These are phyloP conservation scores for Neostapfia colusana DNA, from an alignment of 176 grass and related monocot genomes.

Conservation along the genomic window DNA sequence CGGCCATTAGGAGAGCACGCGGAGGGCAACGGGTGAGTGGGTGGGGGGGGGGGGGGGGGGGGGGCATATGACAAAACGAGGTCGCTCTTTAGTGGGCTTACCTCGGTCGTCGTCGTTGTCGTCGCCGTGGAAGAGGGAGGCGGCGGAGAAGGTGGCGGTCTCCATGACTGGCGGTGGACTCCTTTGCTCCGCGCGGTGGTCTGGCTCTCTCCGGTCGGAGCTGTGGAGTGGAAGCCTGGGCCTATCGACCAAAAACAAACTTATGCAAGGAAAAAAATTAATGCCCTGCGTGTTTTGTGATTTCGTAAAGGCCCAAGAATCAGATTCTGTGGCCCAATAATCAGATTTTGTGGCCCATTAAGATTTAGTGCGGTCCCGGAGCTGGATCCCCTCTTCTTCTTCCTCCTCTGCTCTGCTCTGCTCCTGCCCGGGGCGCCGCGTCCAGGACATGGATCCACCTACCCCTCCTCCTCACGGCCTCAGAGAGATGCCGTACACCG, in stretches of 20 bases:
- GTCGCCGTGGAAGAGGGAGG: constrained; percentile 49
- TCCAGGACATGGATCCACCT: background rate
- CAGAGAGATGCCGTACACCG: background rate
- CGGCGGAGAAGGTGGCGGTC: constrained; percentile 54
- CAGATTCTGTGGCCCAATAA: too few relatives aligned
- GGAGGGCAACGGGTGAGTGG: background rate
- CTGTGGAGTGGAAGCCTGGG: background rate
- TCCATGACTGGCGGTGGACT: constrained; percentile 39
- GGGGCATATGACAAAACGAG: background rate
- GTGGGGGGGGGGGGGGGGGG: too few relatives aligned
- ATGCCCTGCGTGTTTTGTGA: too few relatives aligned
- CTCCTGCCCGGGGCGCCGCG: background rate
- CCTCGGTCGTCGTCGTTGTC: constrained; percentile 35
- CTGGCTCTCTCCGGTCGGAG: background rate
- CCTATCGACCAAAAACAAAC: too few relatives aligned
- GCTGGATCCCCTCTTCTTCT: background rate
- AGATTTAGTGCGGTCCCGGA: too few relatives aligned
- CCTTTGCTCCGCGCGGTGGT: background rate
- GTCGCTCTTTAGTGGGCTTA: background rate
- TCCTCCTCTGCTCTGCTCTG: too few relatives aligned
- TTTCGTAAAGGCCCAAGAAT: too few relatives aligned
- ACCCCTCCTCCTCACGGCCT: background rate
- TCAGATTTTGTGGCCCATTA: too few relatives aligned
- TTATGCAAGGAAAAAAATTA: too few relatives aligned
- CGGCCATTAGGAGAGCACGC: background rate